Evolutionary conservation across 1,139 yeast genomes (phyloP).

Genomic region (Pichia sp.): DNA sequence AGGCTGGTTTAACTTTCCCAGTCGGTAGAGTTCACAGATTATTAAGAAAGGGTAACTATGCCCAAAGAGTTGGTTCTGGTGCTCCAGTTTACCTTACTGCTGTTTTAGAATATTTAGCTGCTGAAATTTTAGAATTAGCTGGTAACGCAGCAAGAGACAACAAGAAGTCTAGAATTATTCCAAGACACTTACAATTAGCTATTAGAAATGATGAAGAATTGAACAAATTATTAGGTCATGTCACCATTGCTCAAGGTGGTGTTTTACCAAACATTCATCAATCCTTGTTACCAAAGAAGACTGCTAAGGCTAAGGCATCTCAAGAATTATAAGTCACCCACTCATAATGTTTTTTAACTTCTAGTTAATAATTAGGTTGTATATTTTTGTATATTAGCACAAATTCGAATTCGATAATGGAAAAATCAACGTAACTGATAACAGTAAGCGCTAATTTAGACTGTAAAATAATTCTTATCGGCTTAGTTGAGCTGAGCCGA

Average conservation of each 20-base stretch:
- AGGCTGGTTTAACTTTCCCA: conserved; percentile 99
- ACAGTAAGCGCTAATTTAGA: no score
- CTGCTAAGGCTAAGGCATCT: conserved; percentile 74
- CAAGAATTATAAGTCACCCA: conserved; percentile 59
- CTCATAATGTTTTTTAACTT: no score
- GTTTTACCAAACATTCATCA: conserved; percentile 97
- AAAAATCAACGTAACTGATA: no score
- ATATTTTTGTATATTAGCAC: conserved; percentile 10
- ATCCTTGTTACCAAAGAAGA: conserved; percentile 92
- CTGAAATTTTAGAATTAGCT: conserved; percentile 97
- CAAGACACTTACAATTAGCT: conserved; percentile 97
- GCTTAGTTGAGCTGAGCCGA: no score
- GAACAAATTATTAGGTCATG: conserved; percentile 93
- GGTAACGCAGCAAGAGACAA: conserved; percentile 99
- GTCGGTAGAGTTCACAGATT: conserved; percentile 99
- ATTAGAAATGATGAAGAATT: conserved; percentile 99
- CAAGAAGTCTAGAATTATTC: conserved; percentile 97
- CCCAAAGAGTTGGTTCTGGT: conserved; percentile 99
- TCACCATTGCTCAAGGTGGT: conserved; percentile 99
- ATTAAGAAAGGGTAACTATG: conserved; percentile 96
- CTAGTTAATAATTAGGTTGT: background rate
- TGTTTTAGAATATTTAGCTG: conserved; percentile 92
- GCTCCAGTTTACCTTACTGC: conserved; percentile 97
- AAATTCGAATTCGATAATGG: no score
- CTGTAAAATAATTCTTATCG: no score